A percentile compares a stretch with the other conserved stretches of the same genome.
Conservation (phyloP, 352 stramenopile species). For the Plasmopara viticola region DNA sequence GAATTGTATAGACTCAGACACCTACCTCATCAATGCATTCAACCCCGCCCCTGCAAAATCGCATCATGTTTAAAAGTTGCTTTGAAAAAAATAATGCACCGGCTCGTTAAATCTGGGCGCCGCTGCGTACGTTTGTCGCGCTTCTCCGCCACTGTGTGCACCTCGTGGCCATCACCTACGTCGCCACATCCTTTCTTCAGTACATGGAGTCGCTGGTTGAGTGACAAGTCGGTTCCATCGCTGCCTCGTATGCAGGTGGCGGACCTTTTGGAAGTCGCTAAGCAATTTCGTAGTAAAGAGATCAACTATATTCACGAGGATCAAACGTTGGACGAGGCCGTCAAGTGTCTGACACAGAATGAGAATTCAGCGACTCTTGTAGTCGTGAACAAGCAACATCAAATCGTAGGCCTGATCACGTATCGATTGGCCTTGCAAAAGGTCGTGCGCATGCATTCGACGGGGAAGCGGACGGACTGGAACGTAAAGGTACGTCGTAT, state of each 20-base stretch:
- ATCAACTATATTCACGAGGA: conserved; percentile 65
- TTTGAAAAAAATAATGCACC: no score
- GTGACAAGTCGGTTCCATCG: conserved; percentile 23
- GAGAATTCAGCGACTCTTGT: conserved; percentile 75
- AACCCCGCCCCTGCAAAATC: no score
- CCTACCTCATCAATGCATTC: no score
- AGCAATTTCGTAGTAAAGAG: conserved; percentile 67
- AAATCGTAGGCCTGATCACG: conserved; percentile 75
- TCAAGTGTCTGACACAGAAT: conserved; percentile 57
- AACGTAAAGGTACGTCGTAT: conserved; percentile 37
- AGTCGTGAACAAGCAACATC: conserved; percentile 56
- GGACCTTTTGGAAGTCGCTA: conserved; percentile 63
- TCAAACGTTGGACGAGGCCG: conserved; percentile 56
- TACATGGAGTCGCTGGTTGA: conserved; percentile 8
- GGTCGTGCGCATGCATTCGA: conserved; percentile 54
- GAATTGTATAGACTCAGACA: no score
- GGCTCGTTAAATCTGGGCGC: no score
- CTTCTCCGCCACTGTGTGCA: not conserved
- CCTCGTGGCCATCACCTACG: not conserved
- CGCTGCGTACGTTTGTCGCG: no score
- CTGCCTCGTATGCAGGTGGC: conserved; percentile 51
- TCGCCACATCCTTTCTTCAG: not conserved
- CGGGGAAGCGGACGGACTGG: conserved; percentile 35
- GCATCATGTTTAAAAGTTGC: no score
- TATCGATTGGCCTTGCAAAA: conserved; percentile 58